Evolutionary conservation across 805 yeast genomes (phyloP), one percentile per base, ranked within the genome.

Genomic region (Saccharomycopsis selenospora): DNA sequence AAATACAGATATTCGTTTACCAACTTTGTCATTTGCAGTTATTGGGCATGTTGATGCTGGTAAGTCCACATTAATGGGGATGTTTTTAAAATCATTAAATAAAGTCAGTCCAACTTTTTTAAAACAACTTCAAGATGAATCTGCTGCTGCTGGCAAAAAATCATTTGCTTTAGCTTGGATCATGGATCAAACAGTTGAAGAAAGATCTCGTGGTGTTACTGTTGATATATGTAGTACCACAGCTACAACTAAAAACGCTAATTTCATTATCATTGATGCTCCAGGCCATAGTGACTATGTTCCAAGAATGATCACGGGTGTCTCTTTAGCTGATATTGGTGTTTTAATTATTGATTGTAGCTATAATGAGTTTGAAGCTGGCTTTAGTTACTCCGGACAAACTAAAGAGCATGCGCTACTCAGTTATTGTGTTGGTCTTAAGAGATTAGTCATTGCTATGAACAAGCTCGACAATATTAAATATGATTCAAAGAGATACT

Each of bases 21-120:
- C 85, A 1, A 74, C 70, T 47, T 65, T 80, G 44, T 76, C 84
- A n/a, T 83, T 83, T 57, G 89, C 85, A 28, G 88, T 85, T 3
- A 82, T 85, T 55, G 93, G 95, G 8, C 95, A 85, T 62, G 91
- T 85, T 4, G 95, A 85, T 63, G 86, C 91, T 0, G 95, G 95
- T 13, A 85, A 85, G 59, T 82, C 89, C 2, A 85, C 95, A 1
- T 68, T 85, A 45, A 77, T 85, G 76, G 95, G 95, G 4, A 65
- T 93, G 42, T 61, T 85, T 33, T 62, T 85, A 36, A 79, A 76
- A 51, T 91, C 85, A 57, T 62, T 76, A 24, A 83, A 84, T 5
- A 79, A 79, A 2, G 79, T 85, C 3, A 84, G 81, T 57, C 73
- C 79, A 30, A 77, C 79, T 45, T 75, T 82, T 1, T 70, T 84